Conservation (phyloP, 495 filamentous ascomycete species). For the Penicillium angulare region DNA sequence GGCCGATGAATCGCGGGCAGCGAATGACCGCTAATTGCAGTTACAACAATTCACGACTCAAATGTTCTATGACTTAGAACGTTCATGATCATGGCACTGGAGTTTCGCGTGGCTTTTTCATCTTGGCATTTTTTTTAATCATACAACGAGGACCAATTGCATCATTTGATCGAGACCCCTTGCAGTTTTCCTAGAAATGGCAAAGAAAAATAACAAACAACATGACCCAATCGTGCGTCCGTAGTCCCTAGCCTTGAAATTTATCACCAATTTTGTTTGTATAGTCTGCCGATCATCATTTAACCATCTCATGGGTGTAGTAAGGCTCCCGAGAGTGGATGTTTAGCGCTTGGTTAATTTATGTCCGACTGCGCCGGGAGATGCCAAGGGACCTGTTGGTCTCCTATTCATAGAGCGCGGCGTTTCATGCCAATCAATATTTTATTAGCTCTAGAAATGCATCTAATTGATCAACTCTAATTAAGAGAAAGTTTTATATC, state of each 20-base stretch:
- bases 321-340: background rate
- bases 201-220: too few relatives aligned
- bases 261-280: too few relatives aligned
- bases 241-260: too few relatives aligned
- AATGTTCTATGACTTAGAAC: constrained; percentile 22
- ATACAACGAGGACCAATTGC: constrained; percentile 6
- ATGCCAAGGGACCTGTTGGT: constrained; percentile 16
- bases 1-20: constrained; percentile 75
- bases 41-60: background rate
- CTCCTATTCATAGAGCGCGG: constrained; percentile 17
- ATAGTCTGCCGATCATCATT: background rate
- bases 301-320: background rate
- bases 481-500: background rate
- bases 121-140: too few relatives aligned
- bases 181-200: background rate
- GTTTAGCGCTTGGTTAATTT: constrained; percentile 5
- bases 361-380: constrained; percentile 13
- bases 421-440: constrained; percentile 5
- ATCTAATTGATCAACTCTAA: background rate
- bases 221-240: too few relatives aligned
- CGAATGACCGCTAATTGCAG: constrained; percentile 66
- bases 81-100: constrained; percentile 25
- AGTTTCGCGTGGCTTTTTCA: constrained; percentile 16
- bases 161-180: background rate
- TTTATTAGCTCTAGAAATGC: too few relatives aligned